Conservation (phyloP, 768 basidiomycete genomes). For the Boletus huronensis region DNA sequence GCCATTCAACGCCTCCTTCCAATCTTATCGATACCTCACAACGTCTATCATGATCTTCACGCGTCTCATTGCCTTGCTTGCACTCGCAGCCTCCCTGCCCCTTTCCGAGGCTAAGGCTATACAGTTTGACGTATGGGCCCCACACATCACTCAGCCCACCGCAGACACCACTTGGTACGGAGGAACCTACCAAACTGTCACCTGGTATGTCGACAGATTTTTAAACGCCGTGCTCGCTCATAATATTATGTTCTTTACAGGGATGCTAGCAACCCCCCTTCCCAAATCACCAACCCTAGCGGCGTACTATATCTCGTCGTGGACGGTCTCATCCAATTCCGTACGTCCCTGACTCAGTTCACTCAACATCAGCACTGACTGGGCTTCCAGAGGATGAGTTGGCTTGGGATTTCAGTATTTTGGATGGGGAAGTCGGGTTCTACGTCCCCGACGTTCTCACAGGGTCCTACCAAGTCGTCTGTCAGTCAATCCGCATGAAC, state of each 20-base stretch:
- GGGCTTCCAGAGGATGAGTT: constrained; percentile 19
- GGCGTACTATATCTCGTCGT: constrained; percentile 30
- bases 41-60: constrained; percentile 2
- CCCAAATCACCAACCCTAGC: constrained; percentile 31
- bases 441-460: constrained; percentile 29
- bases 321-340: constrained; percentile 16
- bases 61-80: constrained; percentile 5
- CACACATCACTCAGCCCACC: constrained; percentile 24
- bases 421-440: constrained; percentile 23
- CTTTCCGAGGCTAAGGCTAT: neutral
- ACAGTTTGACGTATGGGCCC: constrained; percentile 25
- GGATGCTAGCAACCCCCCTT: constrained; percentile 28
- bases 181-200: constrained; percentile 17
- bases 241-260: constrained; percentile 16
- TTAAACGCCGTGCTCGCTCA: neutral
- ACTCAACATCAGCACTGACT: constrained; percentile 1
- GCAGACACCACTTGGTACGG: constrained; percentile 21
- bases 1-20: neutral
- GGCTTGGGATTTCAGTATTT: constrained; percentile 29
- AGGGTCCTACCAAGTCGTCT: constrained; percentile 34
- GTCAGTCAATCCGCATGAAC: constrained; percentile 15
- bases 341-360: constrained; percentile 18
- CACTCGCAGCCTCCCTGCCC: constrained; percentile 11
- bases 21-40: neutral
- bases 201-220: constrained; percentile 24